Evolutionary conservation across 2,329 filamentous ascomycete species (phyloP).

Genomic region (Monosporascus sp.): DNA sequence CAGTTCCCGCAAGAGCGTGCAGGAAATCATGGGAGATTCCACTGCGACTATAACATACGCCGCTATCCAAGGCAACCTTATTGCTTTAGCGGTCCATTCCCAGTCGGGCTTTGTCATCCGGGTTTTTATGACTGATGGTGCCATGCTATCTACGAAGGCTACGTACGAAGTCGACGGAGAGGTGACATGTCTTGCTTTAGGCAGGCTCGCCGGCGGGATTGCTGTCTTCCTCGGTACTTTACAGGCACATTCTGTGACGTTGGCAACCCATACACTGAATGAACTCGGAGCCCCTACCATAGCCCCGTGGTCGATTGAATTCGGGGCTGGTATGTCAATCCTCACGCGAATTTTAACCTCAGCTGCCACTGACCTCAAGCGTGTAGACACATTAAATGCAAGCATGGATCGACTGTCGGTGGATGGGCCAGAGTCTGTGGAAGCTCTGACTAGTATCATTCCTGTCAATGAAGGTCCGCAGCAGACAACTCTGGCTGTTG

Average conservation of each 20-base stretch:
- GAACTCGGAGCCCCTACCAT: neutral
- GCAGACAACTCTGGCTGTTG: constrained; percentile 33
- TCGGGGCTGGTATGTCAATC: neutral
- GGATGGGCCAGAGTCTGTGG: constrained; percentile 14
- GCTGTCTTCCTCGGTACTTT: constrained; percentile 20
- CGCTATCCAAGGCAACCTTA: constrained; percentile 29
- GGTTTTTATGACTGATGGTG: constrained; percentile 31
- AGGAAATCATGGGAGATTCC: constrained; percentile 26
- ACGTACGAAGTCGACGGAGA: constrained; percentile 38
- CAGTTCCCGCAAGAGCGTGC: constrained; percentile 25
- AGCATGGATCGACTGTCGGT: neutral
- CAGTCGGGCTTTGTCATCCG: constrained; percentile 33
- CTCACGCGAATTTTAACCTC: neutral
- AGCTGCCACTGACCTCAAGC: neutral
- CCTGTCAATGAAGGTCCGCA: constrained; percentile 22
- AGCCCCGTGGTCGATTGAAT: neutral
- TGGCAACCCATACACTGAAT: constrained; percentile 14
- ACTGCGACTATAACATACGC: constrained; percentile 36
- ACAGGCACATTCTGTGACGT: constrained; percentile 7
- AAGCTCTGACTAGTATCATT: constrained; percentile 44
- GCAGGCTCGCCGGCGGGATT: constrained; percentile 7
- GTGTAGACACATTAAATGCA: neutral
- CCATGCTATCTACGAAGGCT: constrained; percentile 21
- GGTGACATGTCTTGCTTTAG: constrained; percentile 40
- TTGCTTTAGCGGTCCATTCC: constrained; percentile 39